A percentile compares a stretch with the other conserved stretches of the same genome.
These are phyloP conservation scores for Rhodocollybia butyracea DNA, from an alignment of 768 basidiomycete species.

Conservation along the genomic window DNA sequence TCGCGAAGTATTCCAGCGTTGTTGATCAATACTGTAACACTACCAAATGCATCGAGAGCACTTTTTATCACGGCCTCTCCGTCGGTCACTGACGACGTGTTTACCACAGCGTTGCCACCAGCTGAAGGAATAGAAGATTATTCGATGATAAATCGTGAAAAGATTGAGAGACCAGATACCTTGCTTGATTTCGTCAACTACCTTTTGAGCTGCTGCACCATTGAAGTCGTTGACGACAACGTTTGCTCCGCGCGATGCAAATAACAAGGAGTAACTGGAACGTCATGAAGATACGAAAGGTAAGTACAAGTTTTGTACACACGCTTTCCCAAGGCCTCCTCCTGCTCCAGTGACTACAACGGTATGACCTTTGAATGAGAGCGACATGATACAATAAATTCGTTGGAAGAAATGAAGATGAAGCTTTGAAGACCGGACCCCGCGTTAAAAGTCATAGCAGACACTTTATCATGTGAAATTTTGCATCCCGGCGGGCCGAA, in stretches of 20 bases:
- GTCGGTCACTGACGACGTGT: constrained; percentile 84
- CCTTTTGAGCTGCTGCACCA: constrained; percentile 81
- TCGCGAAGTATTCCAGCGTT: constrained; percentile 91
- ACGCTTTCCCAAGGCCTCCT: constrained; percentile 92
- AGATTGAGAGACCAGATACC: constrained; percentile 48
- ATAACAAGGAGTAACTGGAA: constrained; percentile 81
- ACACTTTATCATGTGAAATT: constrained; percentile 5
- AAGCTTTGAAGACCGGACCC: not conserved
- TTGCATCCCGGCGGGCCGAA: not conserved
- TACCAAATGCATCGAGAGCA: constrained; percentile 83
- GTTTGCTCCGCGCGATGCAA: constrained; percentile 90
- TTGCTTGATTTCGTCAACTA: constrained; percentile 83
- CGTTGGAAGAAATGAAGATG: not conserved
- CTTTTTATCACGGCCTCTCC: constrained; percentile 84
- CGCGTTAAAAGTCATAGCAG: not conserved
- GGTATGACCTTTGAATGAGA: constrained; percentile 86
- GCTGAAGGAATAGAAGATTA: constrained; percentile 50
- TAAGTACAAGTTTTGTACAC: constrained; percentile 26
- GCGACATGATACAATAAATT: constrained; percentile 34
- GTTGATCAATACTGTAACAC: constrained; percentile 86
- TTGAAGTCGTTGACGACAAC: constrained; percentile 97
- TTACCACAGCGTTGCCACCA: constrained; percentile 85
- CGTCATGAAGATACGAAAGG: not conserved
- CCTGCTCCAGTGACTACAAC: constrained; percentile 95
- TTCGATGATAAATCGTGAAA: not conserved